Evolutionary conservation across 2,329 filamentous ascomycete species (phyloP), one percentile per base, ranked within the genome.

Genomic region (Botryotinia calthae): DNA sequence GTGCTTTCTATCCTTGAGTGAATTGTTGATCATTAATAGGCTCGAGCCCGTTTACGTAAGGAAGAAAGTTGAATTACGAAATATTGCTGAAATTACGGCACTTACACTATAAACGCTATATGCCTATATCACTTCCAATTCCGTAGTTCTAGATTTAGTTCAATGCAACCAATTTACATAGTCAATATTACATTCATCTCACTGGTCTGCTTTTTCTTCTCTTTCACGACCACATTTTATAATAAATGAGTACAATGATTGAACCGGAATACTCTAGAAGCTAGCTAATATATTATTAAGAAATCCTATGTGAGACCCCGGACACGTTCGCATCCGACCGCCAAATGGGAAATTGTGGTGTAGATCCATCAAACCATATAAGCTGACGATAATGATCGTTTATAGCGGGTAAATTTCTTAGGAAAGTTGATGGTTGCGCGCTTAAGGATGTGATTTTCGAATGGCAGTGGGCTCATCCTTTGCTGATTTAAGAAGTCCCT

Each of bases 391-490:
- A 51, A n/a, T 51, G 48, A 22, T 6, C n/a, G 48, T n/a, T n/a
- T 5, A n/a, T 6, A 3, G 12, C 6, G 12, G 25, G 12, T 54
- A 5, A n/a, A 54, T 3, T 0, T 54, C 12, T n/a, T 0, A 16
- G 48, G 25, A n/a, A n/a, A n/a, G 4, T n/a, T n/a, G 4, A n/a
- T 54, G 48, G 25, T 7, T 16, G 25, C 48, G 25, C 48, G 25
- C 48, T 54, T 2, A 2, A n/a, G 48, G 2, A 7, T n/a, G 12
- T 7, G 2, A 16, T 7, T 54, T 6, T n/a, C 12, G 25, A 16
- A n/a, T n/a, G 5, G n/a, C 14, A n/a, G 25, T 54, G 14, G 6
- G 14, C 6, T 28, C 3, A 8, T 56, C 51, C 2, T 28, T 8
- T 18, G 51, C n/a, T 56, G 14, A 56, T 28, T 28, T 6, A 56